A percentile compares a stretch with the other conserved stretches of the same genome.
Evolutionary conservation across 768 basidiomycete species (phyloP).

Genomic region (Mycena floridula): DNA sequence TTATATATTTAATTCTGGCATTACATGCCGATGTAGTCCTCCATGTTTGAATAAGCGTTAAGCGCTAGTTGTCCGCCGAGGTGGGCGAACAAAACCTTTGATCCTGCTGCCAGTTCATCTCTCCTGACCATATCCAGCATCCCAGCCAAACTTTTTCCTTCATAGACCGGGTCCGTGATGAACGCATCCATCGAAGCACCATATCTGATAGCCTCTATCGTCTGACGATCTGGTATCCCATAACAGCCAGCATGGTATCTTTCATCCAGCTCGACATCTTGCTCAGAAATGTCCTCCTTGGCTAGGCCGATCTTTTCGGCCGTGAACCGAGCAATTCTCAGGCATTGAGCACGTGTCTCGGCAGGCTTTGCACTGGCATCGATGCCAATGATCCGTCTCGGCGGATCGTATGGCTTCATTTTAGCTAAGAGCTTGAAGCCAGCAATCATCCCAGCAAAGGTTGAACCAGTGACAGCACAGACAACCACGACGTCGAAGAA

Average conservation of each 20-base stretch:
- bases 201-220: constrained; percentile 17
- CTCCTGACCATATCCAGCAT: constrained; percentile 15
- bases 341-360: constrained; percentile 15
- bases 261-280: constrained; percentile 16
- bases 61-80: constrained; percentile 16
- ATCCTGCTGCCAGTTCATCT: constrained; percentile 11
- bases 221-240: constrained; percentile 17
- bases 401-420: constrained; percentile 3
- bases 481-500: constrained; percentile 19
- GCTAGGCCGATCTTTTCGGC: constrained; percentile 12
- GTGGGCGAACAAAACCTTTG: constrained; percentile 18
- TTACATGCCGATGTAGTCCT: constrained; percentile 5
- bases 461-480: constrained; percentile 17
- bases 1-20: too few species aligned
- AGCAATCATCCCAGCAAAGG: constrained; percentile 18
- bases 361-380: constrained; percentile 16
- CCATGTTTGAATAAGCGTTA: constrained; percentile 16
- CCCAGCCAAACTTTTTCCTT: constrained; percentile 19
- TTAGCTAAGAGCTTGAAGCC: constrained; percentile 17
- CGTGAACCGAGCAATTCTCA: constrained; percentile 15
- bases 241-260: constrained; percentile 17
- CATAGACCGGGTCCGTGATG: constrained; percentile 20
- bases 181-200: constrained; percentile 19
- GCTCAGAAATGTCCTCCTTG: constrained; percentile 14
- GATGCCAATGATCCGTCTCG: constrained; percentile 15